These are phyloP conservation scores for Lentinula sp. DNA, from an alignment of 768 basidiomycete species.

Conservation along the genomic window DNA sequence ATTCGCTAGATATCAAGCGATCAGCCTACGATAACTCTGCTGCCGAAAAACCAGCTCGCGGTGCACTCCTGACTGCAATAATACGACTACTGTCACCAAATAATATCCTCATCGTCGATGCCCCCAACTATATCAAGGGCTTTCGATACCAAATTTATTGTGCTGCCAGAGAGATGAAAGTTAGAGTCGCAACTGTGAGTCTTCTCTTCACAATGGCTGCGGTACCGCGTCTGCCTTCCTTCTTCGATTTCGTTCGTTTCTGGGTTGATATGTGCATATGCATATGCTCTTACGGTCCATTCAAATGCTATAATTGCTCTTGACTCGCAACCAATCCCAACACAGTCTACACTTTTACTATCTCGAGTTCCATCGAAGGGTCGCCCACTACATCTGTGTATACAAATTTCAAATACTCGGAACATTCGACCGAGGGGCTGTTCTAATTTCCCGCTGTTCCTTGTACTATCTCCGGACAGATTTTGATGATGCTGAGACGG, in stretches of 20 bases:
- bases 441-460: not conserved
- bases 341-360: not conserved
- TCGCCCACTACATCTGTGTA: not conserved
- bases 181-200: constrained; percentile 83
- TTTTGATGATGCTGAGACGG: not conserved
- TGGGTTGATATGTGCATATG: not conserved
- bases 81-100: constrained; percentile 67
- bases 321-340: too few species aligned
- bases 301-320: too few species aligned
- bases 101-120: constrained; percentile 84
- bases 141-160: constrained; percentile 98
- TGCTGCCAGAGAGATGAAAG: constrained; percentile 81
- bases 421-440: not conserved
- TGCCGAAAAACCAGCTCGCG: constrained; percentile 86
- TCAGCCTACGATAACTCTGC: constrained; percentile 64
- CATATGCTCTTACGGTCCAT: too few species aligned
- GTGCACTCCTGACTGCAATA: constrained; percentile 74
- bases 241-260: not conserved
- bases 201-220: constrained; percentile 1
- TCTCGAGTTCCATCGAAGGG: not conserved
- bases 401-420: not conserved
- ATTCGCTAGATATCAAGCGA: constrained; percentile 56
- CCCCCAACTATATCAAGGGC: constrained; percentile 96
- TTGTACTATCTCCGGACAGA: not conserved
- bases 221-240: not conserved